Base-by-base conservation (phyloP, 306 rosid genomes). In the Prunus padus region DNA sequence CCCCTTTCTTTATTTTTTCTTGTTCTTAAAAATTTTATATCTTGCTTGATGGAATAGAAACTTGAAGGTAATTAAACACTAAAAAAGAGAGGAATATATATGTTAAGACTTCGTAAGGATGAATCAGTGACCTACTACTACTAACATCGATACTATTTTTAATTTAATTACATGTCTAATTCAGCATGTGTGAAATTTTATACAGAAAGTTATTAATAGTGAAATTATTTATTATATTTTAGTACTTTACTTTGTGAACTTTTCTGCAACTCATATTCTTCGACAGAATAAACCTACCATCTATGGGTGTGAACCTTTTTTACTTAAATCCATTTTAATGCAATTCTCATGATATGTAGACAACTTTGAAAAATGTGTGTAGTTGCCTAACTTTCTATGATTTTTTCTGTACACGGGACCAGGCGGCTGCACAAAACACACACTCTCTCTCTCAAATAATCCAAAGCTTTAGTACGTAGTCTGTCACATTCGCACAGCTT, bases 401-500 rank as follows among this genome's bases (percentile, higher is more conserved):
- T 67, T 5, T 33, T 52, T 42, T 1, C 13, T 56, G 54, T 40
- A 20, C 14, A 11, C 4, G 67, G 66, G 80, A 84, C 77, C 79
- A 30, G 82, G 85, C 86, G 81, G 84, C 85, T 63, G 7, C 18
- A 18, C n/a, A n/a, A n/a, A n/a, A n/a, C n/a, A n/a, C n/a, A n/a
- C n/a, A 42, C 50, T 70, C 66, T 68, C 42, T 11, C 68, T 45
- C 67, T 15, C 26, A 3, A 7, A 13, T 13, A 12, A 59, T 13
- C 37, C 37, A 59, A 25, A 26, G 14, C 40, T 69, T 50, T 37
- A 18, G 23, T 69, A 64, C 37, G 49, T 67, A 20, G n/a, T 18
- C 63, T 68, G 65, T 37, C 69, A 64, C 62, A 50, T 81, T 15
- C 59, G 76, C 82, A 70, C 78, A 75, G 75, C 84, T 14, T 44